These are phyloP conservation scores for Thymus mandschuricus DNA, from an alignment of 257 asterid genomes.

Conservation along the genomic window DNA sequence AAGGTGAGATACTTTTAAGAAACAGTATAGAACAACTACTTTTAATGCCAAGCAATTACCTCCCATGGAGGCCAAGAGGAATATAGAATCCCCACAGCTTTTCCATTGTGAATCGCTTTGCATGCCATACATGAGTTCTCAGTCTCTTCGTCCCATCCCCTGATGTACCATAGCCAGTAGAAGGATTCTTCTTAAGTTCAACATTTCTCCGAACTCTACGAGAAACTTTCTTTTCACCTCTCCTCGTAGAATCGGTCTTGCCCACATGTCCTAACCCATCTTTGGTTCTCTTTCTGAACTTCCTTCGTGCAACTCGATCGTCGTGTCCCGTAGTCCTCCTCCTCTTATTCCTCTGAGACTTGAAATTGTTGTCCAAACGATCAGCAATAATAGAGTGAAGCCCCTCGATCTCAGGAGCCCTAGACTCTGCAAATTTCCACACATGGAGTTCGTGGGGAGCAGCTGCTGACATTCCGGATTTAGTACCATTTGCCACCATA, in stretches of 20 bases:
- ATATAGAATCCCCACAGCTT: constrained; percentile 84
- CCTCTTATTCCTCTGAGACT: constrained; percentile 71
- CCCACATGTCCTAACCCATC: constrained; percentile 26
- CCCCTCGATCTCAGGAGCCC: constrained; percentile 71
- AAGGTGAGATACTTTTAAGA: neutral
- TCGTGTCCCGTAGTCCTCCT: constrained; percentile 81
- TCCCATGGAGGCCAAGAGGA: constrained; percentile 82
- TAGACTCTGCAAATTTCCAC: constrained; percentile 73
- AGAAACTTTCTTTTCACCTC: constrained; percentile 46
- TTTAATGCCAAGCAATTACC: constrained; percentile 46
- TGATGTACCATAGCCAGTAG: constrained; percentile 64
- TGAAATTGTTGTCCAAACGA: constrained; percentile 67
- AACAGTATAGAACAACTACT: neutral
- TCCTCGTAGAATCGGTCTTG: constrained; percentile 29
- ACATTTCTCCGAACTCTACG: constrained; percentile 68
- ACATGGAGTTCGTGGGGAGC: constrained; percentile 72
- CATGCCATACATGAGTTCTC: constrained; percentile 95
- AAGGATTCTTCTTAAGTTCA: constrained; percentile 67
- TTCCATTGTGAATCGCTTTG: constrained; percentile 79
- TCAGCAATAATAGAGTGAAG: constrained; percentile 67
- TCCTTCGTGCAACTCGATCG: constrained; percentile 49
- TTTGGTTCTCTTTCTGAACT: constrained; percentile 49
- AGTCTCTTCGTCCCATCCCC: constrained; percentile 88
- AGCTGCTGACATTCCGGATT: constrained; percentile 44
- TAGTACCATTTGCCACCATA: constrained; percentile 47